Evolutionary conservation across 306 rosid genomes (phyloP).

Genomic region (Mimosa pudica): DNA sequence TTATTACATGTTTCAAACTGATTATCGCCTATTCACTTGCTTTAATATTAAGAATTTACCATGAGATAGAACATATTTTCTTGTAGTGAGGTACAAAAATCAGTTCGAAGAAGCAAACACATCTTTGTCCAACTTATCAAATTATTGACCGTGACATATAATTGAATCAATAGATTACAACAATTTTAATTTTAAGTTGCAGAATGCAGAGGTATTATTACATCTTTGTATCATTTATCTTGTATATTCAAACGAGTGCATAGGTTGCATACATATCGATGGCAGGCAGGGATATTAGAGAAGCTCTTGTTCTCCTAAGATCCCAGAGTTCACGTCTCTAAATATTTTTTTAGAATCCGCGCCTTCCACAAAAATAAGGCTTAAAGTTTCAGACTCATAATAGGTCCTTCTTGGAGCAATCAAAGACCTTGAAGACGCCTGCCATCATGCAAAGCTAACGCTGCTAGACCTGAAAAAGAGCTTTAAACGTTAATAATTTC

Average conservation of each 20-base stretch:
- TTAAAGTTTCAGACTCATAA: neutral
- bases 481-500: neutral
- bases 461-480: neutral
- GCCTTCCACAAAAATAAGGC: neutral
- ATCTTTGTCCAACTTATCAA: neutral
- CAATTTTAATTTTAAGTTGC: neutral
- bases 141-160: neutral
- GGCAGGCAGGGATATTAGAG: neutral
- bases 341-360: neutral
- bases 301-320: no score
- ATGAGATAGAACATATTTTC: neutral
- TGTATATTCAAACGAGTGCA: no score
- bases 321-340: neutral
- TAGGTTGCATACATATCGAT: no score
- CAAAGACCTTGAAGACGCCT: neutral
- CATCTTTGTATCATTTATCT: neutral
- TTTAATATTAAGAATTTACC: neutral
- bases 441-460: slow-evolving; percentile 12
- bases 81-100: neutral
- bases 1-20: neutral
- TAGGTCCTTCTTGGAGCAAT: neutral
- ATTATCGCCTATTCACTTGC: neutral
- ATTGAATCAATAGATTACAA: neutral
- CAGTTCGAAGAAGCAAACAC: neutral
- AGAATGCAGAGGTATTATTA: neutral